These are phyloP conservation scores for Scenedesmus sp. DNA, from an alignment of 163 green algal genomes.

Conservation along the genomic window DNA sequence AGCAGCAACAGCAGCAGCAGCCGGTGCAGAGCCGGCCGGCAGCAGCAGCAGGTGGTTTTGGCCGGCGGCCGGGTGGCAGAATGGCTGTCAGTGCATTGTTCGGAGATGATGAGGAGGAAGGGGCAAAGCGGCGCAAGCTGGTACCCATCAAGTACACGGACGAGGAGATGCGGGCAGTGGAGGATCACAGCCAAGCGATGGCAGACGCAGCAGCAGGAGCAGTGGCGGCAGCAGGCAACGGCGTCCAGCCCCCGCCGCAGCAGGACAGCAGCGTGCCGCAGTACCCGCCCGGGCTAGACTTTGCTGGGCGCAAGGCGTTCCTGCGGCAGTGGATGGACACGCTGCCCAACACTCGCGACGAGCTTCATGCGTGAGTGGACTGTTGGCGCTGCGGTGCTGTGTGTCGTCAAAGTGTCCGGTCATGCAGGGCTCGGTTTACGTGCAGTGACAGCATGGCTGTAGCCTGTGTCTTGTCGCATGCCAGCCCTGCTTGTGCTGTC, in stretches of 20 bases:
- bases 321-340: constrained; percentile 79
- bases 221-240: constrained; percentile 11
- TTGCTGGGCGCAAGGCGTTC: constrained; percentile 60
- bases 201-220: constrained; percentile 35
- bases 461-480: too few species aligned
- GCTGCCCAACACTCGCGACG: constrained; percentile 83
- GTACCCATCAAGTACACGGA: constrained; percentile 82
- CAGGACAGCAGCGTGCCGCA: background rate
- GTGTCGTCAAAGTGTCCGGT: too few species aligned
- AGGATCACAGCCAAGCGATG: constrained; percentile 40
- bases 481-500: too few species aligned
- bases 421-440: too few species aligned
- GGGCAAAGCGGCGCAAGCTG: constrained; percentile 64
- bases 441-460: too few species aligned
- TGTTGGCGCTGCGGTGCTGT: background rate
- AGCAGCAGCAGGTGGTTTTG: constrained; percentile 24
- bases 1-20: constrained; percentile 29
- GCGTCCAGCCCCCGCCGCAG: background rate
- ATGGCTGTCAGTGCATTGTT: constrained; percentile 66
- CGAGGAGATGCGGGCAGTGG: constrained; percentile 76
- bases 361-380: constrained; percentile 67
- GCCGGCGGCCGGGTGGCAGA: background rate
- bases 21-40: background rate
- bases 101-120: constrained; percentile 82
- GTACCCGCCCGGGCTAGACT: constrained; percentile 30